Conservation (phyloP, 2,329 filamentous ascomycete species). For the Teratosphaeria pseudoeucalypti region DNA sequence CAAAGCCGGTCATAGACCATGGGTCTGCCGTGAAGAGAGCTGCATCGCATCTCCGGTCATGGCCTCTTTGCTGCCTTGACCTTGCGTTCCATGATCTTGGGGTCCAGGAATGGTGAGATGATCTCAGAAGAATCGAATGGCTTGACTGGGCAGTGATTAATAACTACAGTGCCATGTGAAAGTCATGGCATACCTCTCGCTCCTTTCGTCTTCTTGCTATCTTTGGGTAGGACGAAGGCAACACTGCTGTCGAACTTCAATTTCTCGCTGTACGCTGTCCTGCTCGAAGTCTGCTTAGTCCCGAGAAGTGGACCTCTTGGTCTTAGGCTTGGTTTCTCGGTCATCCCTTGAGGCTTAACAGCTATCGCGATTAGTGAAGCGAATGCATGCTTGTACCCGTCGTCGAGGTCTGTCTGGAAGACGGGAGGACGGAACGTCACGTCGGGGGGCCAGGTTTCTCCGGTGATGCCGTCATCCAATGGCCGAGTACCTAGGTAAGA, state of each 20-base stretch:
- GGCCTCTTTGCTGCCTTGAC: conserved; percentile 1
- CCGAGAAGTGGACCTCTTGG: neutral
- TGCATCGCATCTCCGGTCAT: neutral
- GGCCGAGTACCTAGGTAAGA: neutral
- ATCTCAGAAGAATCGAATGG: conserved; percentile 16
- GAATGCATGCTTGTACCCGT: neutral
- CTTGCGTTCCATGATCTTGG: conserved; percentile 13
- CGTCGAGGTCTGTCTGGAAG: neutral
- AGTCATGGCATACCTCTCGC: neutral
- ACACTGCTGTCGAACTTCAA: neutral
- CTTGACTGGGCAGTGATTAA: conserved; percentile 2
- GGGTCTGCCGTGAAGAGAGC: no score
- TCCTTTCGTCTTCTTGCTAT: neutral
- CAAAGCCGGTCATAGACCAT: no score
- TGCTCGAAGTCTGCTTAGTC: neutral
- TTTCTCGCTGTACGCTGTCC: neutral
- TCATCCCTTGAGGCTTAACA: neutral
- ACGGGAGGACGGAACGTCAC: neutral
- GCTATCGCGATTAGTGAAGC: neutral
- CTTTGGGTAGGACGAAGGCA: neutral
- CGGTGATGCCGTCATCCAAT: neutral
- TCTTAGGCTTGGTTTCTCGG: neutral
- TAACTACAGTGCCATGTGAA: neutral
- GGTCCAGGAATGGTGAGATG: conserved; percentile 14
- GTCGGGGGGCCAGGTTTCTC: neutral